Conservation (phyloP, 2,329 filamentous ascomycete genomes). For the Myriosclerotinia curreyana region DNA sequence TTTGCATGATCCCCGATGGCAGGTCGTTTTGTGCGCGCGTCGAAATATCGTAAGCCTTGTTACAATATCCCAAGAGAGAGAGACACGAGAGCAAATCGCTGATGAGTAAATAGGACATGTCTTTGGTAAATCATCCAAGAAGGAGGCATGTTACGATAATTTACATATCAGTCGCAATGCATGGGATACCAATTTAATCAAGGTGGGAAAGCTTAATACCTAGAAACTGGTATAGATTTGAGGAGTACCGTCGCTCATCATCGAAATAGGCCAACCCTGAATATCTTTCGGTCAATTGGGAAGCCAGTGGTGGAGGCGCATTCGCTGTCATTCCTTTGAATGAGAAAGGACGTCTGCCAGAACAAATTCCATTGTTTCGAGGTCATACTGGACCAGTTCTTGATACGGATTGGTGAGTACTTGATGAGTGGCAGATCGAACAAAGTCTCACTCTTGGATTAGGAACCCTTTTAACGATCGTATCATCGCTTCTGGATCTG, state of each 20-base stretch:
- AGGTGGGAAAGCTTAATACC: conserved; percentile 55
- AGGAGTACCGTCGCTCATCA: conserved; percentile 30
- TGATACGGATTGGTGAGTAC: conserved; percentile 89
- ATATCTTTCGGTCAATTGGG: conserved; percentile 98
- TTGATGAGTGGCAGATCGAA: conserved; percentile 1
- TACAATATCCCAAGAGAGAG: conserved; percentile 15
- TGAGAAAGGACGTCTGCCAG: conserved; percentile 86
- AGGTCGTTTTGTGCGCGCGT: conserved; percentile 69
- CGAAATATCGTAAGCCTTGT: conserved; percentile 63
- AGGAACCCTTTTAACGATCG: conserved; percentile 97
- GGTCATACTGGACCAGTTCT: conserved; percentile 94
- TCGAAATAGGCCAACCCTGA: conserved; percentile 78
- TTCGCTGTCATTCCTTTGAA: conserved; percentile 92
- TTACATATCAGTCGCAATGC: conserved; percentile 96
- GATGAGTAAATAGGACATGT: conserved; percentile 71
- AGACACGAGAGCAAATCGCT: conserved; percentile 33
- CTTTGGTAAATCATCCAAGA: conserved; percentile 92
- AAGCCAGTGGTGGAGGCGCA: conserved; percentile 89
- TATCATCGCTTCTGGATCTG: conserved; percentile 87
- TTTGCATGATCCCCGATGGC: conserved; percentile 50
- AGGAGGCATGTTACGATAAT: conserved; percentile 99
- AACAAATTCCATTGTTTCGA: conserved; percentile 90
- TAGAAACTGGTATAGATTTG: background rate
- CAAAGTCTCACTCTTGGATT: conserved; percentile 18
- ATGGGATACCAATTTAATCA: conserved; percentile 98